These are phyloP conservation scores for Ophiosphaerella korrae DNA, from an alignment of 2,329 filamentous ascomycete genomes.

Conservation along the genomic window DNA sequence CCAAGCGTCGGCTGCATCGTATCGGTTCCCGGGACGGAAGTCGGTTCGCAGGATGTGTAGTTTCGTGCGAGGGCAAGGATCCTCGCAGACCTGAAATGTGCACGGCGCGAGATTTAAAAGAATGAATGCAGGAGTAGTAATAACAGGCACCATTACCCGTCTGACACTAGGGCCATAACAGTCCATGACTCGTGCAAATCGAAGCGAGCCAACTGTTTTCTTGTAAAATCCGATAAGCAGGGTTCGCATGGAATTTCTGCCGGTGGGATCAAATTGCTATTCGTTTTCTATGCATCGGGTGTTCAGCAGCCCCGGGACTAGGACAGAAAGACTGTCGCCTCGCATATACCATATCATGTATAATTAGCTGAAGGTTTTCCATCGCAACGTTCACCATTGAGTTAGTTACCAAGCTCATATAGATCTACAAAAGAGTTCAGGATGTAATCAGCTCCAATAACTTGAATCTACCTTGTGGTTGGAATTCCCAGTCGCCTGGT, in stretches of 20 bases:
- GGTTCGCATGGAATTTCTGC: background rate
- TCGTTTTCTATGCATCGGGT: too few species aligned
- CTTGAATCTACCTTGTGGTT: too few species aligned
- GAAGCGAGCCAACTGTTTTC: background rate
- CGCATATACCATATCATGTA: background rate
- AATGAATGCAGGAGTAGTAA: background rate
- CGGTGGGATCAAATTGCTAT: background rate
- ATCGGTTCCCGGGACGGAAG: background rate
- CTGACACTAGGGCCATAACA: background rate
- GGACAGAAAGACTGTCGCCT: background rate
- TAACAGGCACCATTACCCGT: background rate
- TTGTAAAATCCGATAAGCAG: background rate
- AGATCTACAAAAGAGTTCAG: too few species aligned
- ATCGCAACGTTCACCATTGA: background rate
- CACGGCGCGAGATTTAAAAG: background rate
- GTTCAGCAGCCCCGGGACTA: too few species aligned
- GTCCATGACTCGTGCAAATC: background rate
- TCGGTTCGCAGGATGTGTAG: background rate
- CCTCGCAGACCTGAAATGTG: background rate
- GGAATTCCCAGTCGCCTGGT: too few species aligned
- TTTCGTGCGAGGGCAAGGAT: background rate
- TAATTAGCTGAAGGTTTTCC: background rate
- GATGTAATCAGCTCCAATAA: too few species aligned
- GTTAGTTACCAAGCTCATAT: background rate
- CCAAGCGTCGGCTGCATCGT: constrained; percentile 1